A percentile compares a stretch with the other conserved stretches of the same genome.
These are phyloP conservation scores for Blastobotrys serpentis DNA, from an alignment of 1,139 yeast species.

Conservation along the genomic window DNA sequence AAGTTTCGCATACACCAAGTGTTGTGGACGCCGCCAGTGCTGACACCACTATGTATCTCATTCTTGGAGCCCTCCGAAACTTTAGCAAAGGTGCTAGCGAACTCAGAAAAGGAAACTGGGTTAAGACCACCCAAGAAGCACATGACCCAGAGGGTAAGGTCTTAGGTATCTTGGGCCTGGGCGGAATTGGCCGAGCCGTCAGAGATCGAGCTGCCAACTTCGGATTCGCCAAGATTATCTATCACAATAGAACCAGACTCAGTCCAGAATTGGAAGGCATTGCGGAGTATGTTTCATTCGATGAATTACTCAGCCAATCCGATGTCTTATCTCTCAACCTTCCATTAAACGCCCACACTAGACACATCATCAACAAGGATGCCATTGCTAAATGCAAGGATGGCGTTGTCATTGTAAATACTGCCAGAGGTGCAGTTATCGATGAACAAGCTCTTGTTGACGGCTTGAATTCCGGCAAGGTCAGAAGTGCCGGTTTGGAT, in stretches of 20 bases:
- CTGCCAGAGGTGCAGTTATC: conserved; percentile 69
- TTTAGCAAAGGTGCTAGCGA: conserved; percentile 44
- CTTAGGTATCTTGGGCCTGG: conserved; percentile 76
- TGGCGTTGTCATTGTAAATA: conserved; percentile 65
- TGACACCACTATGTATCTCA: conserved; percentile 61
- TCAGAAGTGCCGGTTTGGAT: conserved; percentile 58
- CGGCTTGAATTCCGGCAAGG: conserved; percentile 65
- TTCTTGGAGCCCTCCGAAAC: conserved; percentile 61
- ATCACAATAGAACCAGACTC: conserved; percentile 62
- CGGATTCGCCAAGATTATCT: conserved; percentile 59
- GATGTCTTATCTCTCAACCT: conserved; percentile 64
- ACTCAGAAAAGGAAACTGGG: conserved; percentile 43
- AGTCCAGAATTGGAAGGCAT: conserved; percentile 52
- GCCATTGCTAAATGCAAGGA: conserved; percentile 60
- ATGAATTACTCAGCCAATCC: conserved; percentile 53
- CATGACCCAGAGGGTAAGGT: conserved; percentile 61
- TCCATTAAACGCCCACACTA: conserved; percentile 54
- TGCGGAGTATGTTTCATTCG: conserved; percentile 53
- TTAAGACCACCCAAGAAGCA: conserved; percentile 36
- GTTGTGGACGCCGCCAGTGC: conserved; percentile 79
- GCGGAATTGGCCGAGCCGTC: conserved; percentile 76
- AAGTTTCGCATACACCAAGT: conserved; percentile 64
- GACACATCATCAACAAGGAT: conserved; percentile 56
- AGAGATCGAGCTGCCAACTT: conserved; percentile 63
- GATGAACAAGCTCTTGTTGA: conserved; percentile 63